phyloP scores from a whole-genome alignment of 768 basidiomycete genomes.

The Hebeloma cylindrosporum region DNA sequence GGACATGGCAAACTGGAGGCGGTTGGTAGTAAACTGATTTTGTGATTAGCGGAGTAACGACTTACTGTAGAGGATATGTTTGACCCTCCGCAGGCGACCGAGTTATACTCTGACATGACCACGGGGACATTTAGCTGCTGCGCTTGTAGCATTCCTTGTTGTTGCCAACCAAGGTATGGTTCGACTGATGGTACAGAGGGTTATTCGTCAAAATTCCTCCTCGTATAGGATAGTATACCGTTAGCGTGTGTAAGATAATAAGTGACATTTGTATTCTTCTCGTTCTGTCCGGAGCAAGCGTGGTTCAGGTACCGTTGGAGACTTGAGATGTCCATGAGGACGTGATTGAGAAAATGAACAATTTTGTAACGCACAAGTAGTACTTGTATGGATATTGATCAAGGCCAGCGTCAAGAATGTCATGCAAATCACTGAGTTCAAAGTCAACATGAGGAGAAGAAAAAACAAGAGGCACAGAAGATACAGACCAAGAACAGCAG shows the following conservation, averaged over 20 bases:
- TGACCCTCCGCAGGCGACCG: conserved; percentile 37
- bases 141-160: conserved; percentile 25
- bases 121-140: conserved; percentile 27
- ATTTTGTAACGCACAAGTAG: conserved; percentile 27
- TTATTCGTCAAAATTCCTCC: too few relatives aligned
- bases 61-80: conserved; percentile 35
- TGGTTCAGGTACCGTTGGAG: conserved; percentile 37
- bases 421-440: conserved; percentile 26
- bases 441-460: neutral
- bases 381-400: conserved; percentile 33
- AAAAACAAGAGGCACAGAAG: too few relatives aligned
- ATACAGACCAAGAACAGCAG: conserved; percentile 35
- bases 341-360: neutral
- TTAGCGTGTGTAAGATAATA: conserved; percentile 34
- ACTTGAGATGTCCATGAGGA: conserved; percentile 9
- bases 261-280: conserved; percentile 34
- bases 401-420: conserved; percentile 34
- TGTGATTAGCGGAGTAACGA: neutral
- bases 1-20: conserved; percentile 31
- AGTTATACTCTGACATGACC: conserved; percentile 36
- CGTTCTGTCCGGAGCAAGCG: conserved; percentile 28
- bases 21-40: neutral
- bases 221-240: conserved; percentile 25
- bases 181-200: too few relatives aligned
- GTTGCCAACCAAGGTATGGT: conserved; percentile 31